These are phyloP conservation scores for Prunus fruticosa DNA, from an alignment of 306 rosid species.

Conservation along the genomic window DNA sequence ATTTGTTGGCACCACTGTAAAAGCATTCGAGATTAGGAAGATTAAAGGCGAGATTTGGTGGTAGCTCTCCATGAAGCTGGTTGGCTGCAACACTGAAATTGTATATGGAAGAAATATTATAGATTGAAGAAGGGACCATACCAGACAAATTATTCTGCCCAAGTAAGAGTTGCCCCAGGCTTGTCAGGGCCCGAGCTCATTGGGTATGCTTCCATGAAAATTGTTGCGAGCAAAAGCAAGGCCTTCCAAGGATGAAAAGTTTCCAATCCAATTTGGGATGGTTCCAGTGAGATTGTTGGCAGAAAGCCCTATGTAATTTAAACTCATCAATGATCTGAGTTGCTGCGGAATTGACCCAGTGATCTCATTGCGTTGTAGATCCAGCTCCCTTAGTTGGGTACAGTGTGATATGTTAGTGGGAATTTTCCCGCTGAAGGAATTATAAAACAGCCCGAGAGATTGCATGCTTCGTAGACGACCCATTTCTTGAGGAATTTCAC, in stretches of 20 bases:
- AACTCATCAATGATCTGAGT: neutral
- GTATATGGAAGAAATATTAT: neutral
- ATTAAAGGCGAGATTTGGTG: constrained; percentile 10
- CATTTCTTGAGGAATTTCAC: constrained; percentile 29
- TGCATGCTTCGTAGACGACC: constrained; percentile 11
- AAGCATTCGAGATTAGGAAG: constrained; percentile 34
- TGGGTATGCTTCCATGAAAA: neutral
- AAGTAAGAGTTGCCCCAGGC: too few relatives aligned
- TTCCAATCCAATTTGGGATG: constrained; percentile 50
- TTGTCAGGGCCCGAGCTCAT: constrained; percentile 16
- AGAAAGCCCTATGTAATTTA: neutral
- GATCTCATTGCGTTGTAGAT: neutral
- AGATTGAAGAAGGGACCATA: constrained; percentile 18
- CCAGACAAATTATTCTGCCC: constrained; percentile 32
- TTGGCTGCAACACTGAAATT: constrained; percentile 23
- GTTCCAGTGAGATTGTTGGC: constrained; percentile 36
- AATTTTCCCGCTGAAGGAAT: constrained; percentile 26
- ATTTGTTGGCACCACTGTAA: constrained; percentile 25
- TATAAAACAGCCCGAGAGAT: constrained; percentile 17
- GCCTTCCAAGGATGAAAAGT: constrained; percentile 28
- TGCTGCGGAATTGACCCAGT: constrained; percentile 14
- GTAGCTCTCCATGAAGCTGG: constrained; percentile 37
- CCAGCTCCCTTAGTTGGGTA: neutral
- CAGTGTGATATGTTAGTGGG: constrained; percentile 33
- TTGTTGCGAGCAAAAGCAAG: constrained; percentile 12